These are phyloP conservation scores for Cenchrus americanus DNA, from an alignment of 176 grass and related monocot species.

Conservation along the genomic window DNA sequence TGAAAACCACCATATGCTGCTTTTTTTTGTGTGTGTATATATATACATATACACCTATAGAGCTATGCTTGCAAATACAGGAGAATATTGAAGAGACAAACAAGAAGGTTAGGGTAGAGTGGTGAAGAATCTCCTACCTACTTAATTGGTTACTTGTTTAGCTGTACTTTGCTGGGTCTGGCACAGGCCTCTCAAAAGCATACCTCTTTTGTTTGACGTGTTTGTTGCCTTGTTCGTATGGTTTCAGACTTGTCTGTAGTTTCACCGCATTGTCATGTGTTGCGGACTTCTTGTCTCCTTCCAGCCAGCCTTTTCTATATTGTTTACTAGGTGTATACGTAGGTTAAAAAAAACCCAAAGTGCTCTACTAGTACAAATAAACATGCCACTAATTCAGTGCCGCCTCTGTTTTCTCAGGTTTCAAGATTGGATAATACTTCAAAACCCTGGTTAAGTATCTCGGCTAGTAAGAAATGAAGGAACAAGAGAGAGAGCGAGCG, in stretches of 20 bases:
- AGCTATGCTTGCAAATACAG: background rate
- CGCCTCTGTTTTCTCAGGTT: background rate
- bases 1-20: no score
- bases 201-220: conserved; percentile 44
- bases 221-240: conserved; percentile 40
- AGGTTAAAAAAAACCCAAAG: no score
- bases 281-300: conserved; percentile 33
- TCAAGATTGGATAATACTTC: conserved; percentile 13
- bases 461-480: background rate
- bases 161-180: conserved; percentile 41
- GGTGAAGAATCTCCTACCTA: conserved; percentile 21
- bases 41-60: no score
- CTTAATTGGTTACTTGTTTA: conserved; percentile 18
- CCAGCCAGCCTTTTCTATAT: background rate
- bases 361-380: background rate
- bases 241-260: conserved; percentile 38
- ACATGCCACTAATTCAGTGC: background rate
- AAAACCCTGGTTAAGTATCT: background rate
- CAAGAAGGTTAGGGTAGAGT: background rate
- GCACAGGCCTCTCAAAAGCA: conserved; percentile 52
- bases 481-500: background rate
- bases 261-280: conserved; percentile 3
- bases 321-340: background rate
- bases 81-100: conserved; percentile 7
- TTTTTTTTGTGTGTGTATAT: no score